Percentiles rank a stretch among this genome's conserved stretches.
Conservation (phyloP, 352 stramenopile genomes). For the Globisporangium uncinulatum region DNA sequence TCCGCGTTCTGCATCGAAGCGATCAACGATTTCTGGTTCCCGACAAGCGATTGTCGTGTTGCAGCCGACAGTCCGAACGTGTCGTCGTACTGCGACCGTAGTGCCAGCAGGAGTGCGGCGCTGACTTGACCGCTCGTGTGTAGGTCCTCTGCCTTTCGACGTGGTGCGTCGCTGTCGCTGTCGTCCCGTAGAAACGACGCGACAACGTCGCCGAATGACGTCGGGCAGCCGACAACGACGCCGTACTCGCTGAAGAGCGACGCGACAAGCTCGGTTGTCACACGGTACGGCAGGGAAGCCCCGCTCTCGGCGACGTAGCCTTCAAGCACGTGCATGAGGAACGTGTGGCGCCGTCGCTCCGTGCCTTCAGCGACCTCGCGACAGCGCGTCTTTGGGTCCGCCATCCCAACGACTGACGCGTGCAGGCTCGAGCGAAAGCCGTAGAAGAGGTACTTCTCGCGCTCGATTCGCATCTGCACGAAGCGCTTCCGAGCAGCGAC, state of each 20-base stretch:
- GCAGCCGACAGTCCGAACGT: slow-evolving; percentile 49
- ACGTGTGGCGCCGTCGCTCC: slow-evolving; percentile 40
- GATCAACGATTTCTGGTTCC: background rate
- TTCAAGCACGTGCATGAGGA: slow-evolving; percentile 67
- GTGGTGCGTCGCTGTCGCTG: background rate
- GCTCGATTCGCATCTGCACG: slow-evolving; percentile 48
- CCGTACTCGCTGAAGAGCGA: slow-evolving; percentile 52
- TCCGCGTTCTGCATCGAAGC: background rate
- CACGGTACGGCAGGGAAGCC: slow-evolving; percentile 26
- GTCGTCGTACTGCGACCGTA: slow-evolving; percentile 56
- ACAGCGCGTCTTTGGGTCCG: slow-evolving; percentile 37
- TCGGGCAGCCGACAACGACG: slow-evolving; percentile 54
- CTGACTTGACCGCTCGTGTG: slow-evolving; percentile 41
- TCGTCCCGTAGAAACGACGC: slow-evolving; percentile 18
- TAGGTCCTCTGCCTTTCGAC: background rate
- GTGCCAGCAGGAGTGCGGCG: slow-evolving; percentile 39
- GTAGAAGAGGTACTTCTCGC: slow-evolving; percentile 58
- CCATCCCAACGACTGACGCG: slow-evolving; percentile 24
- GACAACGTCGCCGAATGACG: slow-evolving; percentile 40
- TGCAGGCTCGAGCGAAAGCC: slow-evolving; percentile 62
- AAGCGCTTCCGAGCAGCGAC: slow-evolving; percentile 50
- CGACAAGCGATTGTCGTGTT: slow-evolving; percentile 19
- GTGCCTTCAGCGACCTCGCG: slow-evolving; percentile 27
- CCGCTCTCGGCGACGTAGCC: slow-evolving; percentile 42
- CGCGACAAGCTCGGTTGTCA: slow-evolving; percentile 27